Conservation (phyloP, 1,284 basidiomycete species). For the Schizopora paradoxa region DNA sequence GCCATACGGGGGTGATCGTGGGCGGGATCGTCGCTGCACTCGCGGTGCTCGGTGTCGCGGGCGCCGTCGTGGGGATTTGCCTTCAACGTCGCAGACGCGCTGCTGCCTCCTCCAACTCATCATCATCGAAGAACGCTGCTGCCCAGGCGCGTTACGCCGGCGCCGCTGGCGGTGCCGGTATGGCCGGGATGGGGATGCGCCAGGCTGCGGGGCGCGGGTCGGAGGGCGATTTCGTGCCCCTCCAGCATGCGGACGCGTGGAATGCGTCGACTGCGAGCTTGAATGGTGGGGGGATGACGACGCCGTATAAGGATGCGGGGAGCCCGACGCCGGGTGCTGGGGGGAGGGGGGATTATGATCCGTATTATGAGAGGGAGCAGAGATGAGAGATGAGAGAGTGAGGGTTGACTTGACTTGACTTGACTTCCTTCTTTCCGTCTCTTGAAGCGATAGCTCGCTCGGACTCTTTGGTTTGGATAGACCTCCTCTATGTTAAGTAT, state of each 20-base stretch:
- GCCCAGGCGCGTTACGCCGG: neutral
- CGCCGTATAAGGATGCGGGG: conserved; percentile 16
- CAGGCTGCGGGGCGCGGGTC: conserved; percentile 4
- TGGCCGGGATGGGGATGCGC: conserved; percentile 8
- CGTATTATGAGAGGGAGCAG: conserved; percentile 9
- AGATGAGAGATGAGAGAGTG: no score
- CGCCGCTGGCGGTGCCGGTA: conserved; percentile 1
- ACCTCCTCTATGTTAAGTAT: neutral
- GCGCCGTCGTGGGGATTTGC: conserved; percentile 43
- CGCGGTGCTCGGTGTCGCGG: conserved; percentile 42
- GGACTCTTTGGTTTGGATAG: no score
- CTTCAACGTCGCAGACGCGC: conserved; percentile 41
- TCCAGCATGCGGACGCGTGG: conserved; percentile 14
- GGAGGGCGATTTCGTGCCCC: conserved; percentile 15
- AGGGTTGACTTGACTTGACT: no score
- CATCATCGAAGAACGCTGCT: neutral
- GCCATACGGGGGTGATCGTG: conserved; percentile 40
- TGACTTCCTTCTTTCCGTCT: no score
- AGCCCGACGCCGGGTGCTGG: conserved; percentile 2
- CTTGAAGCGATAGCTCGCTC: no score
- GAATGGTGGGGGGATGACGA: conserved; percentile 4
- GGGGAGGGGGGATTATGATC: conserved; percentile 15
- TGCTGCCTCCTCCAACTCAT: conserved; percentile 12
- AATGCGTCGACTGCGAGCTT: conserved; percentile 4
- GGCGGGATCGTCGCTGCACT: conserved; percentile 48